These are phyloP conservation scores for Betula pendula DNA, from an alignment of 306 rosid species.

Conservation along the genomic window DNA sequence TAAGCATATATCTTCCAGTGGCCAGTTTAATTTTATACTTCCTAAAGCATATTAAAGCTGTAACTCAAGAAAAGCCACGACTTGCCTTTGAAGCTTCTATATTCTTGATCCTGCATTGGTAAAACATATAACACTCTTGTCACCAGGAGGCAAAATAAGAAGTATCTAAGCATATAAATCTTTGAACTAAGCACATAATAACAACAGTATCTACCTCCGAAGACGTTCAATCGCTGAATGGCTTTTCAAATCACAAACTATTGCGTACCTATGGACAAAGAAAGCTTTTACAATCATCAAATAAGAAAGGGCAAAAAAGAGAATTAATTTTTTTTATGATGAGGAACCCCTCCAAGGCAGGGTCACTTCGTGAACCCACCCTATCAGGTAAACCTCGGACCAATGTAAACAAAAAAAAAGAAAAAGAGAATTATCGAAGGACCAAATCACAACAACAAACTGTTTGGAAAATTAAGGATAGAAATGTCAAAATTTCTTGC, in stretches of 20 bases:
- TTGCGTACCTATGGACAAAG: constrained; percentile 62
- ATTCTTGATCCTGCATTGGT: constrained; percentile 83
- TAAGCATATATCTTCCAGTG: background rate
- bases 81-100: constrained; percentile 80
- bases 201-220: constrained; percentile 54
- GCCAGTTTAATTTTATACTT: background rate
- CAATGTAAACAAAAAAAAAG: too few species aligned
- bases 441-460: background rate
- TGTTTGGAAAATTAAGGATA: background rate
- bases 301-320: background rate
- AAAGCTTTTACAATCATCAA: background rate
- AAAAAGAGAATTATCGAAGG: background rate
- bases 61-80: constrained; percentile 21
- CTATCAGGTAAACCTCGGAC: too few species aligned
- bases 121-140: constrained; percentile 29
- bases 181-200: background rate
- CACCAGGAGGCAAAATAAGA: constrained; percentile 23
- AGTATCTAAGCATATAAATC: background rate
- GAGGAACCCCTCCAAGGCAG: too few species aligned
- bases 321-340: too few species aligned
- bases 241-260: constrained; percentile 82
- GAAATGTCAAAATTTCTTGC: background rate
- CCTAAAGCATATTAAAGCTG: constrained; percentile 10
- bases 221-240: constrained; percentile 84
- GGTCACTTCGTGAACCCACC: too few species aligned